Evolutionary conservation across 441 rosid species (phyloP), one percentile per base, ranked within the genome.

Genomic region (Adansonia grandidieri): DNA sequence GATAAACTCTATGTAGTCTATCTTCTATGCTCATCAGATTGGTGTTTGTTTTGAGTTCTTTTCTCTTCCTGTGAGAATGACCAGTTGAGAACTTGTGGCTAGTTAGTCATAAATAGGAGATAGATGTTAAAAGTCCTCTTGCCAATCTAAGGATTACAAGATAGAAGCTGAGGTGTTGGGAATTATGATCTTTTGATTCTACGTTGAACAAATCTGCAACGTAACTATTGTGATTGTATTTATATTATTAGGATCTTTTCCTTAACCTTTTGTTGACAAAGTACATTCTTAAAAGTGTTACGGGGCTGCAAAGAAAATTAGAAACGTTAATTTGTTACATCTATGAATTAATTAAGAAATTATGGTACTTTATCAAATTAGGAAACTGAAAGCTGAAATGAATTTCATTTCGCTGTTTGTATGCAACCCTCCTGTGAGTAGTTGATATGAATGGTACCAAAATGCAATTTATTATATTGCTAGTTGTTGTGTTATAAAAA

Each of bases 311-410:
- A 9, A 48, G 53, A 48, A 48, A 48, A 48, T 8, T 48, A 8
- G 53, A 48, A 48, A 48, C 53, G 13, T 13, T 48, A 48, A 13
- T 48, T 48, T 48, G 13, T 48, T 48, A 48, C 53, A 48, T 48
- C 53, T 32, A 9, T 63, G 15, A 60, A 63, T 37, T 63, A 32
- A 63, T 32, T 63, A 63, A 60, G 64, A 60, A 63, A 45, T 40
- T 8, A 63, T 63, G 68, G 20, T 63, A 63, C 68, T 63, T 63
- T 63, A 63, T 17, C 62, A 54, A 57, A 40, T 57, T 72, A 32
- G 50, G 40, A n/a, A 56, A 37, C 65, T 56, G n/a, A 72, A 37
- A 37, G 40, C 63, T n/a, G 51, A 37, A 54, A 37, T 56, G 56
- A 54, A 5, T 42, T 17, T 56, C 9, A 71, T 72, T 72, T 17